Conservation (phyloP, 2,329 filamentous ascomycete genomes). For the Stachybotrys elegans region DNA sequence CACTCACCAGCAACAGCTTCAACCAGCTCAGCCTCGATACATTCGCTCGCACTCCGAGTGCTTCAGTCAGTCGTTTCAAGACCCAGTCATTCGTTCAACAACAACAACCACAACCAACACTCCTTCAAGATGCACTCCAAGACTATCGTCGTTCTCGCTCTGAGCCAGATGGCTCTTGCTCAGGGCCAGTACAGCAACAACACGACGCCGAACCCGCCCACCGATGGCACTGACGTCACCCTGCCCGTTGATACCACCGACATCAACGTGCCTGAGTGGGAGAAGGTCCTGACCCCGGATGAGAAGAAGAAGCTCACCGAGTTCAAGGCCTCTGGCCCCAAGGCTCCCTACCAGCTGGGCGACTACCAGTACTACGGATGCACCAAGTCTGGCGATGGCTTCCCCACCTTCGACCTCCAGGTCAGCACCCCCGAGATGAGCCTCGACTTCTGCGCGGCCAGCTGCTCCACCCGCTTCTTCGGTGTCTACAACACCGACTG, state of each 20-base stretch:
- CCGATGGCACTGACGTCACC: background rate
- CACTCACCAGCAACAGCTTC: background rate
- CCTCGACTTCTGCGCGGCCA: slow-evolving; percentile 19
- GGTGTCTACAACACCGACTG: slow-evolving; percentile 17
- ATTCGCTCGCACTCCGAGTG: slow-evolving; percentile 1
- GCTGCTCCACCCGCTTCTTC: slow-evolving; percentile 18
- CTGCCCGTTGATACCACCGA: background rate
- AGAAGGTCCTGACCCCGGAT: too few species aligned
- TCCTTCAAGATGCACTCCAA: background rate
- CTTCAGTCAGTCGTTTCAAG: background rate
- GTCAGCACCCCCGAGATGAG: slow-evolving; percentile 12
- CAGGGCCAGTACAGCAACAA: background rate
- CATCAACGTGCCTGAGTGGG: background rate
- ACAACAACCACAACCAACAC: too few species aligned
- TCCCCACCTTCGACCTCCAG: slow-evolving; percentile 17
- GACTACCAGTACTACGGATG: slow-evolving; percentile 22
- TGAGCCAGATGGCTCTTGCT: background rate
- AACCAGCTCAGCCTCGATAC: background rate
- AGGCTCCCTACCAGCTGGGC: slow-evolving; percentile 12
- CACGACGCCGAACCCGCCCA: background rate
- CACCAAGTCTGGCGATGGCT: slow-evolving; percentile 12
- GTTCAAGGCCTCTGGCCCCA: too few species aligned
- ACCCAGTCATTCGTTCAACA: slow-evolving; percentile 1
- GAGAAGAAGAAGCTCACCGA: too few species aligned
- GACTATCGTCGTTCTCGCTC: background rate